Evolutionary conservation across 441 rosid species (phyloP).

Genomic region (Syzygium syzygioides): DNA sequence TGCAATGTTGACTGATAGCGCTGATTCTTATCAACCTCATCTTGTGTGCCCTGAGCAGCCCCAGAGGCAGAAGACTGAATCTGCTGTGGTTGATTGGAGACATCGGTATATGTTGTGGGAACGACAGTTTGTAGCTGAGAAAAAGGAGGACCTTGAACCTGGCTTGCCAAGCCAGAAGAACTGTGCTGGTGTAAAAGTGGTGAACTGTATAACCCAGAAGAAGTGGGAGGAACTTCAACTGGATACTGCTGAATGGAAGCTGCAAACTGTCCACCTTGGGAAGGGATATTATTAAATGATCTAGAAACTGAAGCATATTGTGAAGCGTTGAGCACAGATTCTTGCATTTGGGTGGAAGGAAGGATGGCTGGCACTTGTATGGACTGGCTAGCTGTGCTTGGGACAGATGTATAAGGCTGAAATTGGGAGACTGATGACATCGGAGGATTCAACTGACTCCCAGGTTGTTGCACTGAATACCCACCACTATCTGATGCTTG

Average conservation of each 20-base stretch:
- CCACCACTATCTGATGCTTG: slow-evolving; percentile 33
- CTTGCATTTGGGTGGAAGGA: slow-evolving; percentile 43
- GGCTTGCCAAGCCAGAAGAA: slow-evolving; percentile 32
- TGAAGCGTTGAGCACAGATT: slow-evolving; percentile 27
- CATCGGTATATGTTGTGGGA: slow-evolving; percentile 35
- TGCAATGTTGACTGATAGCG: slow-evolving; percentile 90
- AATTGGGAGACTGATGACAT: slow-evolving; percentile 33
- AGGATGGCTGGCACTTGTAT: slow-evolving; percentile 23
- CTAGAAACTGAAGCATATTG: slow-evolving; percentile 41
- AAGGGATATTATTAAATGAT: slow-evolving; percentile 30
- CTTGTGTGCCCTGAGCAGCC: slow-evolving; percentile 43
- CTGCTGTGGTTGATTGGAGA: slow-evolving; percentile 42
- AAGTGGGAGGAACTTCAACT: slow-evolving; percentile 32
- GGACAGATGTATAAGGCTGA: slow-evolving; percentile 36
- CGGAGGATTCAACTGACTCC: slow-evolving; percentile 41
- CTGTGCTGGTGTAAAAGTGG: slow-evolving; percentile 34
- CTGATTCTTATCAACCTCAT: slow-evolving; percentile 79
- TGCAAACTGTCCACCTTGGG: slow-evolving; percentile 52
- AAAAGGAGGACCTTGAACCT: slow-evolving; percentile 36
- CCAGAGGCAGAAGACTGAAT: slow-evolving; percentile 44
- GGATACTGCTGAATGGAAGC: slow-evolving; percentile 55
- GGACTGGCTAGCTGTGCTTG: slow-evolving; percentile 35
- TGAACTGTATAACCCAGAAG: slow-evolving; percentile 35
- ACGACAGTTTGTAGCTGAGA: slow-evolving; percentile 41
- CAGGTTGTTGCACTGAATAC: slow-evolving; percentile 37